These are phyloP conservation scores for Phytophthora pini DNA, from an alignment of 352 stramenopile species.

Conservation along the genomic window DNA sequence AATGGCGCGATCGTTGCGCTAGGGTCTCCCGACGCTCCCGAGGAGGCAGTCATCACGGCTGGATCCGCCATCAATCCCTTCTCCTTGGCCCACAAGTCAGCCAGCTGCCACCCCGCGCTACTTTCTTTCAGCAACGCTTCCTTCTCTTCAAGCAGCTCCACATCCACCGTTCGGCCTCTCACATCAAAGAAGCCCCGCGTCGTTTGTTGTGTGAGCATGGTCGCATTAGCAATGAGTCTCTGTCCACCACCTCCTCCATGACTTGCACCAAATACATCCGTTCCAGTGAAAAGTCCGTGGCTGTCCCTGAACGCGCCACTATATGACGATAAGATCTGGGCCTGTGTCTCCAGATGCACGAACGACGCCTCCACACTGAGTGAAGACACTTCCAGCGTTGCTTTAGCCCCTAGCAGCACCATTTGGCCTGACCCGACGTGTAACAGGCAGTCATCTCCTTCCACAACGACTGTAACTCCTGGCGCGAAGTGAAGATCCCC, in stretches of 20 bases:
- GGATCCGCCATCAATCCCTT: constrained; percentile 36
- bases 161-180: constrained; percentile 30
- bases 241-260: constrained; percentile 62
- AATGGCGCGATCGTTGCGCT: constrained; percentile 45
- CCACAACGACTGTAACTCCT: constrained; percentile 44
- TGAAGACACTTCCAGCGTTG: constrained; percentile 47
- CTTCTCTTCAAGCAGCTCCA: constrained; percentile 29
- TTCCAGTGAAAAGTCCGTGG: constrained; percentile 45
- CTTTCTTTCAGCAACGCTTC: constrained; percentile 46
- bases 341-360: constrained; percentile 57
- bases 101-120: constrained; percentile 63
- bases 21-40: constrained; percentile 13
- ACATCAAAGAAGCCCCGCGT: constrained; percentile 64
- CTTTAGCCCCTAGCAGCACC: constrained; percentile 47
- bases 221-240: constrained; percentile 45
- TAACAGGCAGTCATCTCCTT: constrained; percentile 62
- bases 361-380: constrained; percentile 68
- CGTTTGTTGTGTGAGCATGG: constrained; percentile 40
- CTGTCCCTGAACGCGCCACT: constrained; percentile 35
- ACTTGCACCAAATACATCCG: constrained; percentile 55
- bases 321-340: constrained; percentile 46
- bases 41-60: constrained; percentile 15
- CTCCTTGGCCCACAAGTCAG: constrained; percentile 50
- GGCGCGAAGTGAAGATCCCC: constrained; percentile 56
- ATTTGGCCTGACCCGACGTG: constrained; percentile 62